Base-by-base conservation (phyloP, 1,139 yeast genomes). In the Suhomyces coccinellae region DNA sequence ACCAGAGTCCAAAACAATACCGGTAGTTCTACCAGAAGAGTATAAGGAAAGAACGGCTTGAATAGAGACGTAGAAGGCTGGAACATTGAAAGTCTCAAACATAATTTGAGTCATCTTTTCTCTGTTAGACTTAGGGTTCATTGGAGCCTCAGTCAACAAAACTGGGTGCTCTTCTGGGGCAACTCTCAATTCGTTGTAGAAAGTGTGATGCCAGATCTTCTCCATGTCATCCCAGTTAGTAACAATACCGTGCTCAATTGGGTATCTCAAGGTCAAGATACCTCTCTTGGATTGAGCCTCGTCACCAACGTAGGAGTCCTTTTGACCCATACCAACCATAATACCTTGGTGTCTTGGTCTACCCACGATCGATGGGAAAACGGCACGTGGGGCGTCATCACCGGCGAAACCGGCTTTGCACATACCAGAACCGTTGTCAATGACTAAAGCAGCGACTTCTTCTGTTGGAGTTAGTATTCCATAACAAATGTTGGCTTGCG, bases 361-460 rank as follows among this genome's bases (percentile, higher is more conserved):
- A 79, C 99, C 99, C 60, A 93, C 99, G 70, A 93, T 93, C 55
- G 99, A 93, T 68, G 99, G 99, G 91, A 93, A 93, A 65, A 93
- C 99, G 66, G 99, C 99, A 78, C 97, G 88, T 72, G 99, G 99
- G 58, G 99, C 98, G 79, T 93, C 99, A 72, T 93, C 99, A 80
- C 99, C 99, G 83, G 99, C 99, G 75, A 91, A 93, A 80, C 99
- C 99, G 95, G 98, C 98, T 76, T 93, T 93, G 85, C 98, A 93
- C 98, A 93, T 93, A 85, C 99, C 99, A 71, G 99, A 93, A 82
- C 99, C 99, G 80, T 93, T 93, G 75, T 93, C 99, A 78, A 93
- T 93, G 80, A 93, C 99, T 79, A 87, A 86, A 62, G 79, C 79
- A 65, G 79, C 77, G 61, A 74, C 78, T 73, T 73, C 79, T 73